Evolutionary conservation across 1,284 basidiomycete species (phyloP), one percentile per base, ranked within the genome.

Genomic region (Papiliotrema fonsecae): DNA sequence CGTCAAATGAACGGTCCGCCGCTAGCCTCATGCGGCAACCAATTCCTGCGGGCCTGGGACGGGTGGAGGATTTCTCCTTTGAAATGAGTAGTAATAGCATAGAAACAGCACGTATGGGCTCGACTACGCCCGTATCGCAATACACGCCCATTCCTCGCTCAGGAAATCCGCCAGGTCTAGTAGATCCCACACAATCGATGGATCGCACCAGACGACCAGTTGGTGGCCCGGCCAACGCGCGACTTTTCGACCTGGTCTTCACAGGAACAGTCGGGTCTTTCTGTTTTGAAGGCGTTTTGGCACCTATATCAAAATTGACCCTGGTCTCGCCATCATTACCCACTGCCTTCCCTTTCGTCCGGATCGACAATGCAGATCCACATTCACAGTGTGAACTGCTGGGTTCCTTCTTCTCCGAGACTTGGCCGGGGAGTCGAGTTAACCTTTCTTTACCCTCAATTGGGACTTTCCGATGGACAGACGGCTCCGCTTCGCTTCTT

Each of bases 51-150:
- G 56, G 60, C 34, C 43, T 56, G 46, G 52, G 43, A 4, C 13
- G 35, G 6, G 49, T 65, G 42, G 65, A 64, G 25, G 68, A 72
- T 30, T 72, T 65, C 49, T 65, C 62, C 1, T 72, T 72, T 31
- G 68, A 70, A 47, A 45, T 67, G 18, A 51, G 42, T 43, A 47
- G 36, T 19, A 14, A 28, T 6, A 35, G 28, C 19, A n/a, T 36
- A 11, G 24, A 34, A 13, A 52, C 54, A 11, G 25, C 39, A 10
- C 44, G 28, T 42, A 43, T 47, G 13, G 39, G 41, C 30, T 34
- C 38, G 21, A 48, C 48, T 5, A 43, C 51, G 2, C 51, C 45
- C 10, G 50, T 42, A 22, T 49, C 41, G 14, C 9, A 10, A 19
- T 27, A 28, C 13, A 7, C 27, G 40, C 16, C 18, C 10, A 40